Evolutionary conservation across 192 early-diverging fungal species (phyloP).

Genomic region (Backusella tuberculispora): DNA sequence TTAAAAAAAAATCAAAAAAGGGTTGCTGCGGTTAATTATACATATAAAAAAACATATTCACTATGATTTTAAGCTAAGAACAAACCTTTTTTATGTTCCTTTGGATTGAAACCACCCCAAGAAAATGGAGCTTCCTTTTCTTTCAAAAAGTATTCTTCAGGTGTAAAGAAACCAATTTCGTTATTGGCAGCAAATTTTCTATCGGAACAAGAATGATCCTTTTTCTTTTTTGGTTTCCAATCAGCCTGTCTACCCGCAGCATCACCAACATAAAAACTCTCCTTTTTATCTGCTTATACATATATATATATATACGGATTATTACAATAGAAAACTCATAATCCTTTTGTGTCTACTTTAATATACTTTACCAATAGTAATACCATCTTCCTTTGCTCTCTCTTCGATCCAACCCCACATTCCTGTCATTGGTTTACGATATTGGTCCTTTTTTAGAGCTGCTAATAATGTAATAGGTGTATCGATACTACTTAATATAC

Average conservation of each 20-base stretch:
- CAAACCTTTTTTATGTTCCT: constrained; percentile 30
- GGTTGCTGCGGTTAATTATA: not conserved
- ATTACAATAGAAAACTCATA: not conserved
- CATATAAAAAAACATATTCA: constrained; percentile 30
- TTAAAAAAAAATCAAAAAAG: not conserved
- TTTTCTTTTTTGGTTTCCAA: constrained; percentile 61
- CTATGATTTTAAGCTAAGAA: no score
- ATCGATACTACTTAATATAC: constrained; percentile 41
- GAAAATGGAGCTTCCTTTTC: constrained; percentile 48
- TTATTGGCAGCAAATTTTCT: constrained; percentile 82
- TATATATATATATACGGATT: not conserved
- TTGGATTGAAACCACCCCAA: constrained; percentile 57
- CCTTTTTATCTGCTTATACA: constrained; percentile 48
- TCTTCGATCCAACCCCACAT: constrained; percentile 66
- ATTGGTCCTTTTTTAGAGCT: constrained; percentile 68
- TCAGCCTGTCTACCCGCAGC: constrained; percentile 80
- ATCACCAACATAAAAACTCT: constrained; percentile 90
- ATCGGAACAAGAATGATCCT: constrained; percentile 87
- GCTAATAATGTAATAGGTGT: constrained; percentile 74
- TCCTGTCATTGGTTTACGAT: constrained; percentile 76
- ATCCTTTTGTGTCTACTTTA: not conserved
- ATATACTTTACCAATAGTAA: constrained; percentile 43
- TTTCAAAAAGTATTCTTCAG: constrained; percentile 77
- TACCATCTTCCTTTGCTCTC: constrained; percentile 43
- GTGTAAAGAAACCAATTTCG: constrained; percentile 76